Evolutionary conservation across 495 filamentous ascomycete genomes (phyloP).

Genomic region (Apodospora peruviana): DNA sequence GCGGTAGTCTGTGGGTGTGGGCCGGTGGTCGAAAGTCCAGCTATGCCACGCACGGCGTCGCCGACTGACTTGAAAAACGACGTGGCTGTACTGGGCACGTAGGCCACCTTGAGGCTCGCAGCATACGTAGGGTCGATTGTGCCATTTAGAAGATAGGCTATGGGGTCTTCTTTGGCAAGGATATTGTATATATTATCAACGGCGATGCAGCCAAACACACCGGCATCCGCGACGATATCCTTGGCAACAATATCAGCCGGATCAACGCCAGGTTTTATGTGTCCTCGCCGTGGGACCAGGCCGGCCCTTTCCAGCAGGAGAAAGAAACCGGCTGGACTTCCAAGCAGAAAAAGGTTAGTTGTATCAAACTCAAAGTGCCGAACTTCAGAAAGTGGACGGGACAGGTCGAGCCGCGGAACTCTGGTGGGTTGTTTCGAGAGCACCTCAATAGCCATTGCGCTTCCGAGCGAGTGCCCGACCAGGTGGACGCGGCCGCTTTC

Average conservation of each 20-base stretch:
- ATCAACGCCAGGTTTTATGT: conserved; percentile 68
- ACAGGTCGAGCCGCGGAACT: conserved; percentile 50
- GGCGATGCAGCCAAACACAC: conserved; percentile 81
- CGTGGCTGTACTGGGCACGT: conserved; percentile 66
- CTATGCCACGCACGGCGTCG: conserved; percentile 54
- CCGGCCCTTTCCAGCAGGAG: conserved; percentile 77
- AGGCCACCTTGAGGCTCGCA: conserved; percentile 65
- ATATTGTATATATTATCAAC: conserved; percentile 98
- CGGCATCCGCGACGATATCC: conserved; percentile 67
- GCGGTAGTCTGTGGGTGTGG: conserved; percentile 9
- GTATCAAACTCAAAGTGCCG: conserved; percentile 89
- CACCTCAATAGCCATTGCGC: conserved; percentile 88
- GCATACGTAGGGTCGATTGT: conserved; percentile 78
- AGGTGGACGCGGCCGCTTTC: conserved; percentile 80
- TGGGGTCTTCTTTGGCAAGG: conserved; percentile 60
- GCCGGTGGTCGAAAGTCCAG: conserved; percentile 10
- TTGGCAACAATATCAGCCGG: conserved; percentile 50
- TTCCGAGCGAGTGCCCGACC: conserved; percentile 88
- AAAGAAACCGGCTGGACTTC: conserved; percentile 93
- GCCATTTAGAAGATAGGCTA: conserved; percentile 88
- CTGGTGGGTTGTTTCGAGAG: conserved; percentile 77
- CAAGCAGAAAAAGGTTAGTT: conserved; percentile 79
- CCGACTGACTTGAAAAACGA: conserved; percentile 63
- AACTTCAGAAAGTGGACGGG: conserved; percentile 37
- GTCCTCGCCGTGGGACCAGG: conserved; percentile 71